Percentiles rank a stretch among this genome's conserved stretches.
Evolutionary conservation across 176 grass and related monocot species (phyloP).

Genomic region (Coix lacrymajobi): DNA sequence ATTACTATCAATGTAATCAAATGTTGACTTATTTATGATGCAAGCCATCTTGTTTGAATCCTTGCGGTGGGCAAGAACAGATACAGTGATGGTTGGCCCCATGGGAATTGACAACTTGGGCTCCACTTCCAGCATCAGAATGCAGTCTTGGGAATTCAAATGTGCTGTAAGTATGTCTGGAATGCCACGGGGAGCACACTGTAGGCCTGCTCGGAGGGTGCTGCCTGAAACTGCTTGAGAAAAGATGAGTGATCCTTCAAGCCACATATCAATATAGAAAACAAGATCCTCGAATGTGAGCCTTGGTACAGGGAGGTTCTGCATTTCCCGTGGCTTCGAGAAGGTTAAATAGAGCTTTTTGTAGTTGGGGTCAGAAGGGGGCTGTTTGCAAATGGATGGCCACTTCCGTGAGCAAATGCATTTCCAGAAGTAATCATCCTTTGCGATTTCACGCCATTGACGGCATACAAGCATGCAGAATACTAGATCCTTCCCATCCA

Average conservation of each 20-base stretch:
- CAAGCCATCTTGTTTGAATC: slow-evolving; percentile 65
- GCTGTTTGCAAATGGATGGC: slow-evolving; percentile 61
- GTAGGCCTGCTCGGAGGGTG: slow-evolving; percentile 46
- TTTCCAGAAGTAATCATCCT: slow-evolving; percentile 85
- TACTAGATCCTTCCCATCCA: slow-evolving; percentile 63
- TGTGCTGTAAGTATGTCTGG: slow-evolving; percentile 52
- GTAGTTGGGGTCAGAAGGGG: slow-evolving; percentile 49
- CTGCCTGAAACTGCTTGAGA: slow-evolving; percentile 56
- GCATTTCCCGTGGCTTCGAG: slow-evolving; percentile 40
- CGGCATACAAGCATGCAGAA: slow-evolving; percentile 79
- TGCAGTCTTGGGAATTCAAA: slow-evolving; percentile 49
- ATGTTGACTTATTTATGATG: slow-evolving; percentile 49
- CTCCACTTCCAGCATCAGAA: slow-evolving; percentile 55
- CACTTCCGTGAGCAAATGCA: slow-evolving; percentile 64
- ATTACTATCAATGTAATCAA: slow-evolving; percentile 73
- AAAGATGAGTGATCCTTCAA: slow-evolving; percentile 50
- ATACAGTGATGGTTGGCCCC: slow-evolving; percentile 41
- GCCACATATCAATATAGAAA: slow-evolving; percentile 78
- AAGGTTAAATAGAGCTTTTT: slow-evolving; percentile 55
- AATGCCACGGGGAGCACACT: slow-evolving; percentile 39
- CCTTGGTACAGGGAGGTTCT: slow-evolving; percentile 42
- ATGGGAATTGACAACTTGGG: slow-evolving; percentile 41
- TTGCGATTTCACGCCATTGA: slow-evolving; percentile 56
- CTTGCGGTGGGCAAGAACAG: slow-evolving; percentile 59
- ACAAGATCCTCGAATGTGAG: slow-evolving; percentile 61